Percentiles rank a stretch among this genome's conserved stretches.
Conservation (phyloP, 1,139 yeast genomes). For the Debaryomycetaceae sp. region DNA sequence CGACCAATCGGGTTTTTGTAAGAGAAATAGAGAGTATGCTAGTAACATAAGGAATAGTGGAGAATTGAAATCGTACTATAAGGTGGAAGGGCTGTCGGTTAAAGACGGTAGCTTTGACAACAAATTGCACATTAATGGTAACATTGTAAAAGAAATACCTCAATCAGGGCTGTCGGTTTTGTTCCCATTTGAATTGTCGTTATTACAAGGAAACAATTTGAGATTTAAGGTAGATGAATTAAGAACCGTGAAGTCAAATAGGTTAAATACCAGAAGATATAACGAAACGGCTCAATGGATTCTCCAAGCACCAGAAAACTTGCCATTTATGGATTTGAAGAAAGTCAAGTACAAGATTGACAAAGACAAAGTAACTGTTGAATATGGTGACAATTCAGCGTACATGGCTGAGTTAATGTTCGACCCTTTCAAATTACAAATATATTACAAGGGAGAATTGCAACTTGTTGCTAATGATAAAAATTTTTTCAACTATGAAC, state of each 20-base stretch:
- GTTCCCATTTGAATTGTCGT: conserved; percentile 55
- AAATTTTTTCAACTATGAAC: conserved; percentile 74
- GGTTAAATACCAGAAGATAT: conserved; percentile 45
- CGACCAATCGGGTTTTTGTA: conserved; percentile 80
- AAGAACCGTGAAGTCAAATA: conserved; percentile 21
- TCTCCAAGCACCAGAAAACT: conserved; percentile 37
- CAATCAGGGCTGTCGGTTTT: conserved; percentile 16
- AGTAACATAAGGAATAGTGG: conserved; percentile 21
- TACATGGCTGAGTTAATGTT: conserved; percentile 39
- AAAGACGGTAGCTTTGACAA: conserved; percentile 17
- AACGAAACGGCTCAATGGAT: conserved; percentile 56
- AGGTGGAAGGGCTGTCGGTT: conserved; percentile 44
- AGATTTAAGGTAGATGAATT: conserved; percentile 67
- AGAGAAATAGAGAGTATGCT: conserved; percentile 75
- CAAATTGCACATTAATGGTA: conserved; percentile 35
- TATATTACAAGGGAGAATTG: conserved; percentile 41
- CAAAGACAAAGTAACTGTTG: conserved; percentile 22
- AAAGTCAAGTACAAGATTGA: conserved; percentile 6
- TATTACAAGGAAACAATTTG: conserved; percentile 53
- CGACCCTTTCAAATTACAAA: conserved; percentile 51
- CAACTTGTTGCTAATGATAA: conserved; percentile 66
- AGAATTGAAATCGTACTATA: conserved; percentile 47
- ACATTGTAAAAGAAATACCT: conserved; percentile 40
- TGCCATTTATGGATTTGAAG: conserved; percentile 6
- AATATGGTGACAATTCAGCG: conserved; percentile 38